phyloP scores from a whole-genome alignment of 345 rosid species.

The Theobroma cacao region DNA sequence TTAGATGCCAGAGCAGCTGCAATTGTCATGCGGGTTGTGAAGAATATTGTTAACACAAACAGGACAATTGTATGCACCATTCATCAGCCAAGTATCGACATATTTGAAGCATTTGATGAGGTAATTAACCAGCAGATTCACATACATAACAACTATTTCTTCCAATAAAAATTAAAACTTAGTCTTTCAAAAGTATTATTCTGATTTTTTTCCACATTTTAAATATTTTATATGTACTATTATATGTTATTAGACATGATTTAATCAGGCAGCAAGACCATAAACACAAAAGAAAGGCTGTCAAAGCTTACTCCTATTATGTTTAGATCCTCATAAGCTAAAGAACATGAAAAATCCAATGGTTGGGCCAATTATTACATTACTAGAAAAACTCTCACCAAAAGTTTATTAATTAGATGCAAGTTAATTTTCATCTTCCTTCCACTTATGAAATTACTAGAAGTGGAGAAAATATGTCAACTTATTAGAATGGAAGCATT shows the following conservation, averaged over 20 bases:
- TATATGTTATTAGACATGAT: not conserved
- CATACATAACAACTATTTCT: not conserved
- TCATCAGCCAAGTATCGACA: constrained; percentile 60
- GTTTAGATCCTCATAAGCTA: not conserved
- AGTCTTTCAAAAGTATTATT: not conserved
- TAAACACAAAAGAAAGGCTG: not conserved
- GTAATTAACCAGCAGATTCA: constrained; percentile 16
- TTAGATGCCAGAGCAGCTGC: constrained; percentile 74
- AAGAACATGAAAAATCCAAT: not conserved
- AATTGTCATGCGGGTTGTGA: constrained; percentile 57
- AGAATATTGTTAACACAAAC: constrained; percentile 41
- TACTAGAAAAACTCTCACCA: not conserved
- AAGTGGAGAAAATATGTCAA: not conserved
- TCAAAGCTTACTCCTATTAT: not conserved
- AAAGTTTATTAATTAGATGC: not conserved
- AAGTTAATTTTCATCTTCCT: not conserved
- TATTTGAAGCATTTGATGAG: constrained; percentile 62
- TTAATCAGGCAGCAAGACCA: not conserved
- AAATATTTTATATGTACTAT: not conserved
- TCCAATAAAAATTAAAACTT: not conserved
- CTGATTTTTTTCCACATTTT: not conserved
- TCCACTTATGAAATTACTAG: not conserved
- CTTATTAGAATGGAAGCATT: not conserved
- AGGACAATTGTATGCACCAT: constrained; percentile 60
- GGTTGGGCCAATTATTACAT: not conserved